Base-by-base conservation (phyloP, 768 basidiomycete species). In the Russula sp. region DNA sequence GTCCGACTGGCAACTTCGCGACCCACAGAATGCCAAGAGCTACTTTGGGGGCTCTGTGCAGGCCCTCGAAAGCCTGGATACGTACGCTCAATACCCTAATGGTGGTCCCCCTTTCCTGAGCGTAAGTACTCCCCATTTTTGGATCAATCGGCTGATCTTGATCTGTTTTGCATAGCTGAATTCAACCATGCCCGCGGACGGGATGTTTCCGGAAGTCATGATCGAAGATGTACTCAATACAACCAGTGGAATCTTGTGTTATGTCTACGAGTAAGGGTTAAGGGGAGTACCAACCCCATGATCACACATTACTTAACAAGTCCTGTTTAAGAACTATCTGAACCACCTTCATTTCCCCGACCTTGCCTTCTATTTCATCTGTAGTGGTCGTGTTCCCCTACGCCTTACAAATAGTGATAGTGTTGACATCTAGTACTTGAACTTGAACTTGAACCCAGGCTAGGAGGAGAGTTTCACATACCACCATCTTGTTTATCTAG, bases 1-100 rank as follows among this genome's bases (percentile, higher is more conserved):
- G 75, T 73, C 51, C 53, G 71, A 75, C 52, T 75, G 75, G 75
- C 75, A 76, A 51, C 59, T 60, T 55, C 58, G 58, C 11, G 46
- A 72, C 58, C 34, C 63, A 1, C 52, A 46, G 11, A 75, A 72
- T 63, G 62, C 59, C 55, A 58, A 61, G 50, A 68, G 69, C 34
- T 75, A 69, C 63, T 63, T 65, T 25, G 75, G 75, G 52, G 75
- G 75, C 5, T 68, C 71, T 5, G 68, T 73, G 6, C 65, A 73
- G 50, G 65, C 66, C 42, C 25, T 72, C 25, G 54, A 69, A 38
- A 72, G 66, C 53, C 14, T 59, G 0, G 62, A 66, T 3, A 41
- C 56, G 3, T 71, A 68, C 58, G 43, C 60, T 2, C 36, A 68
- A 59, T 76, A 71, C 49, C 69, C 69, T 7, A 70, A 65, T 32